phyloP scores from a whole-genome alignment of 208 protist genomes.

The Acanthamoeba royreba region DNA sequence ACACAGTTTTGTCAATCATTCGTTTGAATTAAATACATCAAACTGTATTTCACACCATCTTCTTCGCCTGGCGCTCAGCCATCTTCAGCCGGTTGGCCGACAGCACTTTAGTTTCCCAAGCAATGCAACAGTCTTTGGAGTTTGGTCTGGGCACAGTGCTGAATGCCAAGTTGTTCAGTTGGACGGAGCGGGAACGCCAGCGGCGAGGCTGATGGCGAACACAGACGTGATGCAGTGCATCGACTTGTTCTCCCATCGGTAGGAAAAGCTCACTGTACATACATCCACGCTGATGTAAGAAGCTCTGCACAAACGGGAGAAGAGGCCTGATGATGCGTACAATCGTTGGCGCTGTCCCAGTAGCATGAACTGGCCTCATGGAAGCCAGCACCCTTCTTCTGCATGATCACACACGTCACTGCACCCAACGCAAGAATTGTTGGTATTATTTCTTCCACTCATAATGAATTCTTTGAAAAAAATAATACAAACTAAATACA shows the following conservation, averaged over 20 bases:
- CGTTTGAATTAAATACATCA: too few species aligned
- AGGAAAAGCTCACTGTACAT: constrained; percentile 53
- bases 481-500: neutral
- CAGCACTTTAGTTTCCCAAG: too few species aligned
- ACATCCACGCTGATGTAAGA: neutral
- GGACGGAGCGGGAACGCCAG: neutral
- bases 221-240: constrained; percentile 76
- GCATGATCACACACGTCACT: constrained; percentile 83
- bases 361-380: constrained; percentile 81
- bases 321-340: neutral
- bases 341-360: constrained; percentile 80
- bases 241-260: constrained; percentile 78
- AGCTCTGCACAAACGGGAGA: neutral
- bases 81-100: too few species aligned
- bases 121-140: too few species aligned
- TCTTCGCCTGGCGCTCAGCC: too few species aligned
- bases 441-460: neutral
- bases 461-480: neutral
- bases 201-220: constrained; percentile 49
- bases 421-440: neutral
- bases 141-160: too few species aligned
- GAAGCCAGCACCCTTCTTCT: constrained; percentile 85
- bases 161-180: too few species aligned
- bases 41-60: too few species aligned
- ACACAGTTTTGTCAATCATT: too few species aligned